Conservation (phyloP, 148 eudicot genomes). For the Euryodendron excelsum region DNA sequence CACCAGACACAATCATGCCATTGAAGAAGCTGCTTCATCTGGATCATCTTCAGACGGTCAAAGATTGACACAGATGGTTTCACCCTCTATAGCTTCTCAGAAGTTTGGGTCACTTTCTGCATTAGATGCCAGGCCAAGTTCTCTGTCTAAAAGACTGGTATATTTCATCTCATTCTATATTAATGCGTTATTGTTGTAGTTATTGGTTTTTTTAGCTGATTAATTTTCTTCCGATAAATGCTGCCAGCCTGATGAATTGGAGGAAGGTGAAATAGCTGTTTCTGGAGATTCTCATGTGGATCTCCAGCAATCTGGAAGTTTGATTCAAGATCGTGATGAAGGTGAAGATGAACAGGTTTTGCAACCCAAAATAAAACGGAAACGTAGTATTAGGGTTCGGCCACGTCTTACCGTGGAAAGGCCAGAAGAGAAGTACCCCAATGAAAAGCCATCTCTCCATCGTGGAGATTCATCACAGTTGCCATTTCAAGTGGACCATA, state of each 20-base stretch:
- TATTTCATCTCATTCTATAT: constrained; percentile 8
- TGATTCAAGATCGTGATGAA: constrained; percentile 91
- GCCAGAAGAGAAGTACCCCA: constrained; percentile 52
- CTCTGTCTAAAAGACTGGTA: constrained; percentile 73
- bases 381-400: constrained; percentile 80
- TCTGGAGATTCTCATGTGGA: constrained; percentile 92
- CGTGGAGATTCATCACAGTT: constrained; percentile 62
- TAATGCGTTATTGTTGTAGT: constrained; percentile 4
- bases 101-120: constrained; percentile 94
- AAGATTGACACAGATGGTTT: constrained; percentile 45
- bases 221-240: constrained; percentile 19
- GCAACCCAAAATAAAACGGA: constrained; percentile 90
- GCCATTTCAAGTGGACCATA: constrained; percentile 52
- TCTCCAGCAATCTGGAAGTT: constrained; percentile 91
- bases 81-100: constrained; percentile 80
- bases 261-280: constrained; percentile 86
- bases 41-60: constrained; percentile 76
- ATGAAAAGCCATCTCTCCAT: constrained; percentile 53
- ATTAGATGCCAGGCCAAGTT: constrained; percentile 78
- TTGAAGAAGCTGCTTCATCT: constrained; percentile 77
- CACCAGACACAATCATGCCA: constrained; percentile 35
- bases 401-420: constrained; percentile 54
- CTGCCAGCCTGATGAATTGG: constrained; percentile 75
- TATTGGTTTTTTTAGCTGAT: constrained; percentile 9
- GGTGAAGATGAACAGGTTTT: constrained; percentile 92